Conservation (phyloP, 345 rosid genomes). For the Alliaria petiolata region DNA sequence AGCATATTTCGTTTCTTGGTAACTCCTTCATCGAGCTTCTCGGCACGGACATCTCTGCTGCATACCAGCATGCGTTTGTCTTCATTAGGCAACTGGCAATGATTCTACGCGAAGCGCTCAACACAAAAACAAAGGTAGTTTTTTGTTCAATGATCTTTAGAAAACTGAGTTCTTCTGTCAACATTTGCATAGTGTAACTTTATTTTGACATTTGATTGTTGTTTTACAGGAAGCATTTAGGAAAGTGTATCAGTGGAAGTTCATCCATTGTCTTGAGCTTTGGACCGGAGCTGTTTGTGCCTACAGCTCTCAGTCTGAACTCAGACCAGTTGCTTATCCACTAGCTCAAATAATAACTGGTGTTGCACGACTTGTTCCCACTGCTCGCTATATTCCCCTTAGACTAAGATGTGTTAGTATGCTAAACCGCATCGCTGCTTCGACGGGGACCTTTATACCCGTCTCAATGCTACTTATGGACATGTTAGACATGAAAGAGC, state of each 20-base stretch:
- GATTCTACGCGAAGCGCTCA: slow-evolving; percentile 82
- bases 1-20: slow-evolving; percentile 79
- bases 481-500: slow-evolving; percentile 97
- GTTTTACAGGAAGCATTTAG: slow-evolving; percentile 70
- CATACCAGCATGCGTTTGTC: slow-evolving; percentile 93
- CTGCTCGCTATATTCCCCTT: slow-evolving; percentile 91
- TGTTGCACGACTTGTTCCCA: slow-evolving; percentile 88
- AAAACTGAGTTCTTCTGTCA: not conserved
- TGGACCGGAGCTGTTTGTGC: slow-evolving; percentile 95
- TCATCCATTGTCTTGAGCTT: slow-evolving; percentile 90
- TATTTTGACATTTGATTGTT: too few relatives aligned
- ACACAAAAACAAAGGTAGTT: slow-evolving; percentile 83
- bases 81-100: slow-evolving; percentile 82
- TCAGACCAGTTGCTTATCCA: slow-evolving; percentile 87
- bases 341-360: slow-evolving; percentile 83
- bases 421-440: slow-evolving; percentile 80
- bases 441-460: slow-evolving; percentile 76
- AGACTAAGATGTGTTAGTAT: slow-evolving; percentile 85
- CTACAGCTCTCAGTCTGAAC: slow-evolving; percentile 64
- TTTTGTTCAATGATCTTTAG: not conserved
- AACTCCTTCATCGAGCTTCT: slow-evolving; percentile 84
- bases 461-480: slow-evolving; percentile 88
- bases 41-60: slow-evolving; percentile 75
- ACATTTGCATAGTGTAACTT: not conserved
- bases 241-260: slow-evolving; percentile 97